A percentile compares a stretch with the other conserved stretches of the same genome.
Evolutionary conservation across 306 rosid species (phyloP).

Genomic region (Mimosa bimucronata): DNA sequence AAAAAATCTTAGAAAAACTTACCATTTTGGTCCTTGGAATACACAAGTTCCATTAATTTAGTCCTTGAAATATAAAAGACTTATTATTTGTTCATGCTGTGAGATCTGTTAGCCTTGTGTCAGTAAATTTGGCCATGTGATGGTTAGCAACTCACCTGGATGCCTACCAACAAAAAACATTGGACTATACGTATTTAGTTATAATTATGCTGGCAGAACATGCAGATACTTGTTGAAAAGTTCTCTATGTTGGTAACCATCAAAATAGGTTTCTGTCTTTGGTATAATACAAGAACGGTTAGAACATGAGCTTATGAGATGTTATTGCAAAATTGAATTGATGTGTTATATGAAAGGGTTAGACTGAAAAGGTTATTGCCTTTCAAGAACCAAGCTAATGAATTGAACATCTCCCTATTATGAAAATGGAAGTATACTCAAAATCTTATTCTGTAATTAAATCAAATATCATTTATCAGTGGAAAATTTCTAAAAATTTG

Average conservation of each 20-base stretch:
- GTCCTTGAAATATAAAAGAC: neutral
- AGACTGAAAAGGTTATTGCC: neutral
- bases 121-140: neutral
- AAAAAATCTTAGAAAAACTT: neutral
- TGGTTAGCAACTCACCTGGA: neutral
- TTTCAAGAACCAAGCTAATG: slow-evolving; percentile 1
- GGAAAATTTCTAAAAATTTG: neutral
- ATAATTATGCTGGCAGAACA: neutral
- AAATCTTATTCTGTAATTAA: neutral
- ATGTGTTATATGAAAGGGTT: neutral
- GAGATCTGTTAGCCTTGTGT: neutral
- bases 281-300: neutral
- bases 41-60: neutral
- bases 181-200: neutral
- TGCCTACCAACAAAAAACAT: neutral
- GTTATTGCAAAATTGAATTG: neutral
- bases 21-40: neutral
- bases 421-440: slow-evolving; percentile 6
- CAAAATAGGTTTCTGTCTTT: neutral
- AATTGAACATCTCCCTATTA: neutral
- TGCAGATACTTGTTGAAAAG: neutral
- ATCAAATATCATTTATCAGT: slow-evolving; percentile 11
- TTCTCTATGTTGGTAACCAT: neutral
- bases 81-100: neutral
- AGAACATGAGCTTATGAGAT: neutral